Evolutionary conservation across 1,284 basidiomycete species (phyloP), one percentile per base, ranked within the genome.

Genomic region (Lentinus polychrous): DNA sequence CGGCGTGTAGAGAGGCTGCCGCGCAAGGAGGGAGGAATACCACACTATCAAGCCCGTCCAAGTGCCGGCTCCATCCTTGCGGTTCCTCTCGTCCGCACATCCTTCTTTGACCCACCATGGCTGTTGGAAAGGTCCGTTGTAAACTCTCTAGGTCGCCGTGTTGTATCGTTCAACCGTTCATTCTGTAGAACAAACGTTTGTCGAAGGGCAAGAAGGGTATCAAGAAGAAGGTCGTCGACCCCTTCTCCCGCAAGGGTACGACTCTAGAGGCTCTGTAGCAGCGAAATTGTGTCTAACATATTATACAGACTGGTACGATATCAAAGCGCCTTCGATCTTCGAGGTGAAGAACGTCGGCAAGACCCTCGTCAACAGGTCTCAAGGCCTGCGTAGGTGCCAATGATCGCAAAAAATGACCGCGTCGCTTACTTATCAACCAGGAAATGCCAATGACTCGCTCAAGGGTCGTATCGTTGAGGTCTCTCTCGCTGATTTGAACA

Each of bases 151-250:
- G 20, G 31, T 31, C 47, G 32, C 15, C 11, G n/a, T 14, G n/a
- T 46, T 4, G 23, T 38, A 18, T 41, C 20, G 12, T 12, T 14
- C 44, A 4, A 54, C 45, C 44, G 55, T 40, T 54, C 40, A 42
- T 41, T 41, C 22, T 52, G 12, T 60, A 93, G 91, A 98, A 98
- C 79, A 99, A 99, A 79, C 89, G 95, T 72, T 86, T 98, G 65
- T 95, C 93, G 50, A 99, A 99, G 80, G 94, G 95, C 67, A 98
- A 98, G 85, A 98, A 98, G 81, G 94, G 94, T 70, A 86, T 96
- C 79, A 96, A 95, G 86, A 96, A 97, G 79, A 95, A 95, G 84
- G 92, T 95, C 70, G 94, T 99, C 61, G 96, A 99, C 82, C 94
- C 96, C 61, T 98, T 99, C 90, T 87, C 95, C 62, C 88, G 95